Percentiles rank a stretch among this genome's conserved stretches.
Evolutionary conservation across 1,284 basidiomycete species (phyloP).

Genomic region (Ustilago cynodontis): DNA sequence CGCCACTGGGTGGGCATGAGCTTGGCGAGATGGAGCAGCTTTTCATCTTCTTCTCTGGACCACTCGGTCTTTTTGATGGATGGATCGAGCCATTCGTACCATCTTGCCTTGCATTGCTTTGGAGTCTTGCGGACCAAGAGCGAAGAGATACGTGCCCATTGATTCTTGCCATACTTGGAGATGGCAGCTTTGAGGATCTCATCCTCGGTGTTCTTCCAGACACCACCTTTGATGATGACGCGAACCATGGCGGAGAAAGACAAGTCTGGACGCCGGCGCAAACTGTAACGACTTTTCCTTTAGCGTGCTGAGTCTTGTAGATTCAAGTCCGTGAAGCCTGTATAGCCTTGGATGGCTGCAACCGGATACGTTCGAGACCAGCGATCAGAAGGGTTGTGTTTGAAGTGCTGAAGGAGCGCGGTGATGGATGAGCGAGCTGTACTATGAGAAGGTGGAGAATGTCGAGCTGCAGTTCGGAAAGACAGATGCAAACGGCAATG

Average conservation of each 20-base stretch:
- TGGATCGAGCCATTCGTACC: constrained; percentile 99
- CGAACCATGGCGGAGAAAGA: constrained; percentile 58
- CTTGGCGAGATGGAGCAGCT: constrained; percentile 95
- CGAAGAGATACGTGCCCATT: constrained; percentile 96
- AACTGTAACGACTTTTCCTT: not conserved
- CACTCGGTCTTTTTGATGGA: constrained; percentile 98
- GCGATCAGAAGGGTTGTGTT: not conserved
- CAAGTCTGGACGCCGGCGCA: not conserved
- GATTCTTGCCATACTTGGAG: constrained; percentile 69
- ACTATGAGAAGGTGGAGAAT: not conserved
- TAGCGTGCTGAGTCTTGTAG: too few relatives aligned
- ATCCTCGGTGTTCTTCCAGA: constrained; percentile 70
- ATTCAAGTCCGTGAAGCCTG: not conserved
- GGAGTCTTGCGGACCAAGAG: constrained; percentile 97
- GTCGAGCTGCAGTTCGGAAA: not conserved
- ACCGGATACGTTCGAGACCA: not conserved
- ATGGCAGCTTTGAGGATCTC: constrained; percentile 70
- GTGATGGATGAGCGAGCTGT: too few relatives aligned
- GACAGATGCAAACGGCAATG: not conserved
- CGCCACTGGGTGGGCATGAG: constrained; percentile 99
- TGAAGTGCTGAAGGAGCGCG: not conserved
- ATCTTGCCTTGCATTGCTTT: constrained; percentile 97
- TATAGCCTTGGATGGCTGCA: not conserved
- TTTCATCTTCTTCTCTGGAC: constrained; percentile 92
- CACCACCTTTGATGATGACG: constrained; percentile 69